Evolutionary conservation across 2,329 filamentous ascomycete genomes (phyloP).

Genomic region (Blastomyces percursus): DNA sequence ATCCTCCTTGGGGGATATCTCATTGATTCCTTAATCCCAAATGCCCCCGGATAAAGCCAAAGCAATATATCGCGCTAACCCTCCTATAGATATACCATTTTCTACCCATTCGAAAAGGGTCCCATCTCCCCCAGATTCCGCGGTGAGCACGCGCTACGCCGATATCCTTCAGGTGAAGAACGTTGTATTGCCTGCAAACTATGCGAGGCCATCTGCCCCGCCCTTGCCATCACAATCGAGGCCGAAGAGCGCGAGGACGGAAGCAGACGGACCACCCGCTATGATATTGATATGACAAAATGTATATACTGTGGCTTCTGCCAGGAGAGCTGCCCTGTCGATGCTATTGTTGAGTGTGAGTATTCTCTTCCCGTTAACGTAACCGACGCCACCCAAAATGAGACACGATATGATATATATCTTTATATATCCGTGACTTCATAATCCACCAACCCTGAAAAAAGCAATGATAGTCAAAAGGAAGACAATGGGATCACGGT

Average conservation of each 20-base stretch:
- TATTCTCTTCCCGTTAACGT: constrained; percentile 9
- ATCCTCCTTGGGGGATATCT: not conserved
- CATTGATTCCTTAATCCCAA: not conserved
- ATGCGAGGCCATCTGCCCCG: constrained; percentile 96
- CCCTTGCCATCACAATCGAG: constrained; percentile 97
- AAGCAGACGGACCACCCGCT: constrained; percentile 86
- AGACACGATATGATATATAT: not conserved
- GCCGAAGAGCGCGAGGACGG: constrained; percentile 96
- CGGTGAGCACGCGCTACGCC: constrained; percentile 89
- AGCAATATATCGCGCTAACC: not conserved
- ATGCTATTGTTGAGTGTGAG: constrained; percentile 72
- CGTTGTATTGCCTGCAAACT: constrained; percentile 99
- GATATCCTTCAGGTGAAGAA: constrained; percentile 96
- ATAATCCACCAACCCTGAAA: not conserved
- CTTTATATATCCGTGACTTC: not conserved
- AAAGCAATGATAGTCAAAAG: not conserved
- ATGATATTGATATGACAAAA: constrained; percentile 99
- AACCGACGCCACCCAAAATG: not conserved
- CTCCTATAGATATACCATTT: constrained; percentile 75
- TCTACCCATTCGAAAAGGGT: constrained; percentile 97
- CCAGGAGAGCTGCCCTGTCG: constrained; percentile 97
- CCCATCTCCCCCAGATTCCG: constrained; percentile 97
- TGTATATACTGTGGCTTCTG: constrained; percentile 99
- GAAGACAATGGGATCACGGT: not conserved
- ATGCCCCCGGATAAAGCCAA: not conserved